phyloP scores from a whole-genome alignment of 768 basidiomycete genomes.

The Kwoniella botswanensis region DNA sequence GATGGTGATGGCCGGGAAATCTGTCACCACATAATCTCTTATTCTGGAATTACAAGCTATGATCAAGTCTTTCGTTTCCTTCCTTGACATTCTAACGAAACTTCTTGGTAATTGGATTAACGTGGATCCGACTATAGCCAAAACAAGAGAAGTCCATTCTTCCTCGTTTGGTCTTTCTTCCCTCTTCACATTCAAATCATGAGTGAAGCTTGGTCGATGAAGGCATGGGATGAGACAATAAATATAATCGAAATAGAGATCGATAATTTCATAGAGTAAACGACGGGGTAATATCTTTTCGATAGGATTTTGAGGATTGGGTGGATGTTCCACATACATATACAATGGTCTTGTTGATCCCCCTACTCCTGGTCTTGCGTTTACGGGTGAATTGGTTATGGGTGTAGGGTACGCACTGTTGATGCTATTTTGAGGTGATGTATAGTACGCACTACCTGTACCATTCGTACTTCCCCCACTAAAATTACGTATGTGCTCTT shows the following conservation, averaged over 20 bases:
- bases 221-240: constrained; percentile 89
- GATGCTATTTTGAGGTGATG: constrained; percentile 1
- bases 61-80: constrained; percentile 81
- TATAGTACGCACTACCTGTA: not conserved
- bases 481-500: not conserved
- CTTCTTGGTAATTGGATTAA: constrained; percentile 85
- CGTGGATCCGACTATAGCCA: constrained; percentile 85
- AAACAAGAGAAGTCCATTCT: constrained; percentile 86
- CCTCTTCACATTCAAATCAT: constrained; percentile 76
- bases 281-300: constrained; percentile 83
- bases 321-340: constrained; percentile 72
- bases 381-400: constrained; percentile 1
- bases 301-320: constrained; percentile 72
- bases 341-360: constrained; percentile 2
- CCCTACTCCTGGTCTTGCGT: not conserved
- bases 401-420: constrained; percentile 12
- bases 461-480: not conserved
- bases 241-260: constrained; percentile 91
- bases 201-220: constrained; percentile 89
- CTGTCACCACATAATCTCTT: constrained; percentile 32
- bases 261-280: constrained; percentile 78
- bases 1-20: constrained; percentile 35
- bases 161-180: constrained; percentile 77
- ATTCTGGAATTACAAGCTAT: constrained; percentile 71
- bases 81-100: constrained; percentile 76